A percentile compares a stretch with the other conserved stretches of the same genome.
These are phyloP conservation scores for Paraglomus occultum DNA, from an alignment of 192 early-diverging fungal genomes.

Conservation along the genomic window DNA sequence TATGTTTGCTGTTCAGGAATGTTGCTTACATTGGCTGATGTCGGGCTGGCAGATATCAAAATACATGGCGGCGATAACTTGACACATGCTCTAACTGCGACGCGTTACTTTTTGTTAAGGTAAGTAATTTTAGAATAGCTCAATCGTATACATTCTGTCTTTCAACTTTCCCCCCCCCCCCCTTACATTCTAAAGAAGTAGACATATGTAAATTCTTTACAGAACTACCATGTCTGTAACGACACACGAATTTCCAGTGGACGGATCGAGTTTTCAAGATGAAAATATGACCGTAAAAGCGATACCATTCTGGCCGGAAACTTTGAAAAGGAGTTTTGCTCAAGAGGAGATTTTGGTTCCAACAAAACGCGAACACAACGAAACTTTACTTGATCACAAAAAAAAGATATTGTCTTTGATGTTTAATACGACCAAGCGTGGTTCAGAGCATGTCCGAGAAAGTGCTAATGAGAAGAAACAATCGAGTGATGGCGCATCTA, in stretches of 20 bases:
- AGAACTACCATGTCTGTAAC: constrained; percentile 48
- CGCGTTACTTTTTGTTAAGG: constrained; percentile 76
- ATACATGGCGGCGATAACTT: constrained; percentile 78
- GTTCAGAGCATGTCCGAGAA: neutral
- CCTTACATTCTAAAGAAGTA: neutral
- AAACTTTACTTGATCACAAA: constrained; percentile 13
- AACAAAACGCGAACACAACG: constrained; percentile 6
- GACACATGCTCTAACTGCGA: constrained; percentile 74
- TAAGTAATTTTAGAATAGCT: constrained; percentile 5
- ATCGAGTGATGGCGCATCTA: neutral
- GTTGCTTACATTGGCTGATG: constrained; percentile 85
- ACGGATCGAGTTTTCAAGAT: constrained; percentile 51
- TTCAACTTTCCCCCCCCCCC: neutral
- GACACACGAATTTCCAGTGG: constrained; percentile 54
- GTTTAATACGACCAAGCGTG: constrained; percentile 11
- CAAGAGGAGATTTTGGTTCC: neutral
- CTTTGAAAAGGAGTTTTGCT: constrained; percentile 12
- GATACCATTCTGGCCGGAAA: constrained; percentile 62
- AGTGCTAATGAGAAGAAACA: constrained; percentile 2
- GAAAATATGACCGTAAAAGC: constrained; percentile 64
- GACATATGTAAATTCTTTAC: constrained; percentile 8
- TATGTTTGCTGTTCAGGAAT: constrained; percentile 60
- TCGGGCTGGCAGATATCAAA: constrained; percentile 57
- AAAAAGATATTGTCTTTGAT: constrained; percentile 26
- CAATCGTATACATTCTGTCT: neutral